Conservation (phyloP, 139 green algal species). For the Desmodesmus armatus region DNA sequence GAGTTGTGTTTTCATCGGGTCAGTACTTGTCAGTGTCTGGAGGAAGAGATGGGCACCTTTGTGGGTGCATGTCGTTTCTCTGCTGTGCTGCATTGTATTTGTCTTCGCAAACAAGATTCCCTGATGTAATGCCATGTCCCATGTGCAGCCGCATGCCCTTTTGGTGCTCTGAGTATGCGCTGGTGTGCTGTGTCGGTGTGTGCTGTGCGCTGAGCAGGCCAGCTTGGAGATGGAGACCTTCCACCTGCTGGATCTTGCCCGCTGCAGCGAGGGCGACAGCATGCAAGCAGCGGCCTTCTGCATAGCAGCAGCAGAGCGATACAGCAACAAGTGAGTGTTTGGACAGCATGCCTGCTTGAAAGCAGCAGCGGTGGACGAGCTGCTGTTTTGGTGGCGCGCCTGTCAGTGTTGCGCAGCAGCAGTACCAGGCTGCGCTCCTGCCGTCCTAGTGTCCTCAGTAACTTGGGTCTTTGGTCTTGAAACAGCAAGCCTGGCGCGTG, state of each 20-base stretch:
- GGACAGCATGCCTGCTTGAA: not conserved
- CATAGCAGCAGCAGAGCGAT: constrained; percentile 76
- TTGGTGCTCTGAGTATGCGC: too few relatives aligned
- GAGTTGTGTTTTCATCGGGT: too few relatives aligned
- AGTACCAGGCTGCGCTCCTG: not conserved
- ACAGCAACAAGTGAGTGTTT: constrained; percentile 65
- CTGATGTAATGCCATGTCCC: too few relatives aligned
- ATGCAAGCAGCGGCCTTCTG: constrained; percentile 67
- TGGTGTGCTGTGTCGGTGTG: too few relatives aligned
- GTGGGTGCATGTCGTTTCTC: too few relatives aligned
- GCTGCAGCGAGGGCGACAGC: constrained; percentile 61
- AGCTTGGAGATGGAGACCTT: constrained; percentile 91
- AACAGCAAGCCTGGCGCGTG: too few relatives aligned
- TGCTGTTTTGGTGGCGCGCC: not conserved
- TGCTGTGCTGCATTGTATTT: too few relatives aligned
- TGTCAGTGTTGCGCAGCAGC: not conserved
- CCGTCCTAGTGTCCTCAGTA: not conserved
- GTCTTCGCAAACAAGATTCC: too few relatives aligned
- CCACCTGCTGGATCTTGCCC: constrained; percentile 79
- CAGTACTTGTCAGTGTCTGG: too few relatives aligned
- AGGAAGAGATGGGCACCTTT: too few relatives aligned
- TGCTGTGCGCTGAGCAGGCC: too few relatives aligned
- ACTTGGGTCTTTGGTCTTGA: not conserved
- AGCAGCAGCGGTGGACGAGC: not conserved
- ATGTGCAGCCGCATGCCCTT: too few relatives aligned